Evolutionary conservation across 2,329 filamentous ascomycete species (phyloP).

Genomic region (Keithomyces neogunnii): DNA sequence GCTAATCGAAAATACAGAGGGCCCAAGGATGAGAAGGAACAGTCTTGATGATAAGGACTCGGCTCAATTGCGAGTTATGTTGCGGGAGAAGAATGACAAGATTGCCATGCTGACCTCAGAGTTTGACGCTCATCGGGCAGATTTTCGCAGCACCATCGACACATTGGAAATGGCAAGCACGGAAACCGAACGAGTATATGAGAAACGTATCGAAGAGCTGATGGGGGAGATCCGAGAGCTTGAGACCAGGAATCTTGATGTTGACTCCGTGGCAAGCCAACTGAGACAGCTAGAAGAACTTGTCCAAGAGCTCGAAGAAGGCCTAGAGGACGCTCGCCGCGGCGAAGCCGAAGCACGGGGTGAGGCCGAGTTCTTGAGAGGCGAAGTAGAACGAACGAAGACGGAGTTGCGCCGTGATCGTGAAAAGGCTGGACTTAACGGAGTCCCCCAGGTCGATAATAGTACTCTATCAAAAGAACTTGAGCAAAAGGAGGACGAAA

Average conservation of each 20-base stretch:
- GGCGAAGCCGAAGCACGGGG: conserved; percentile 93
- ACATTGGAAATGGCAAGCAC: conserved; percentile 91
- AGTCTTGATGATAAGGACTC: conserved; percentile 63
- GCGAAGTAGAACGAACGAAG: conserved; percentile 86
- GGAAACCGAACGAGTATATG: conserved; percentile 93
- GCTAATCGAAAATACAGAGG: conserved; percentile 54
- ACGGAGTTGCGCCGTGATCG: conserved; percentile 82
- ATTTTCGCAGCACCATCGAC: conserved; percentile 95
- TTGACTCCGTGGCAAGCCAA: conserved; percentile 83
- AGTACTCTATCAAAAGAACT: conserved; percentile 60
- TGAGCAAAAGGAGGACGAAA: conserved; percentile 94
- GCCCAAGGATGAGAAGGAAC: conserved; percentile 30
- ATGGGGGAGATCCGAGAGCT: conserved; percentile 76
- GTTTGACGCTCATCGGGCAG: conserved; percentile 88
- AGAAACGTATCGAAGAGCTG: conserved; percentile 81
- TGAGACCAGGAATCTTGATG: conserved; percentile 76
- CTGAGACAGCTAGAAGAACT: conserved; percentile 93
- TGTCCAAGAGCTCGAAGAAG: conserved; percentile 94
- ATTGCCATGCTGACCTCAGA: conserved; percentile 88
- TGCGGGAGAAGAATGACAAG: conserved; percentile 95
- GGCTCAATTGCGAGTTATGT: conserved; percentile 65
- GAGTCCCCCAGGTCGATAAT: conserved; percentile 32
- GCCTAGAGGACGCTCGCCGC: conserved; percentile 84
- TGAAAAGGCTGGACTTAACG: conserved; percentile 55
- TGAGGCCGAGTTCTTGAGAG: conserved; percentile 90